Percentiles rank a stretch among this genome's conserved stretches.
phyloP scores from a whole-genome alignment of 2,329 filamentous ascomycete genomes.

The Parastagonospora avenae region DNA sequence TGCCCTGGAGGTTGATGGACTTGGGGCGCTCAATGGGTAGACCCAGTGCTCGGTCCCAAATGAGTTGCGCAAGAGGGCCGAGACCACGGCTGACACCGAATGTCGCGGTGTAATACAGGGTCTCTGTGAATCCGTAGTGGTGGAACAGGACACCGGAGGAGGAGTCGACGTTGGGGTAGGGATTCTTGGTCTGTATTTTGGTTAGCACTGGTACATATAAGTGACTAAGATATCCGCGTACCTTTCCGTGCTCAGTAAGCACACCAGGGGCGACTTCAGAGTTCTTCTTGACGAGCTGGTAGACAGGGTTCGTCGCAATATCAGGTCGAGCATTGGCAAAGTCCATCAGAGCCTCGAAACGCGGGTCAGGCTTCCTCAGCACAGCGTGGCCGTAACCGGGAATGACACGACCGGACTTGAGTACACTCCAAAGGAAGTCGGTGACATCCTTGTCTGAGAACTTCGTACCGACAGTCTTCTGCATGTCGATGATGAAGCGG shows the following conservation, averaged over 20 bases:
- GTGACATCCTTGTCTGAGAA: constrained; percentile 83
- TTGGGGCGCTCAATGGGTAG: constrained; percentile 97
- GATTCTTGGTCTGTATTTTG: constrained; percentile 77
- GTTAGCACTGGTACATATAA: constrained; percentile 3
- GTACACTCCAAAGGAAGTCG: constrained; percentile 88
- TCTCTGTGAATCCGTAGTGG: constrained; percentile 97
- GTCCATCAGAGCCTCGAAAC: constrained; percentile 96
- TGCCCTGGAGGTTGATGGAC: constrained; percentile 90
- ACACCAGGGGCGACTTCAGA: constrained; percentile 89
- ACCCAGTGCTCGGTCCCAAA: constrained; percentile 94
- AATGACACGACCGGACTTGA: constrained; percentile 92
- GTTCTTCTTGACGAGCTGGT: constrained; percentile 93
- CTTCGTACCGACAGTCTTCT: constrained; percentile 77
- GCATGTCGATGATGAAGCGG: constrained; percentile 96
- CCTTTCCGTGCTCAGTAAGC: constrained; percentile 90
- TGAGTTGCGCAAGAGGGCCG: constrained; percentile 88
- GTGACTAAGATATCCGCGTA: constrained; percentile 29
- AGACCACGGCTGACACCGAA: constrained; percentile 74
- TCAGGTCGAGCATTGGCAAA: constrained; percentile 85
- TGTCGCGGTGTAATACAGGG: constrained; percentile 84
- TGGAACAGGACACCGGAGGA: constrained; percentile 94
- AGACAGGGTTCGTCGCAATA: constrained; percentile 86
- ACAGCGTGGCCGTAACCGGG: constrained; percentile 96
- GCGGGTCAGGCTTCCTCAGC: constrained; percentile 93
- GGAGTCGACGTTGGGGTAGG: constrained; percentile 95